Base-by-base conservation (phyloP, 2,329 filamentous ascomycete genomes). In the Incumbomyces lentus region DNA sequence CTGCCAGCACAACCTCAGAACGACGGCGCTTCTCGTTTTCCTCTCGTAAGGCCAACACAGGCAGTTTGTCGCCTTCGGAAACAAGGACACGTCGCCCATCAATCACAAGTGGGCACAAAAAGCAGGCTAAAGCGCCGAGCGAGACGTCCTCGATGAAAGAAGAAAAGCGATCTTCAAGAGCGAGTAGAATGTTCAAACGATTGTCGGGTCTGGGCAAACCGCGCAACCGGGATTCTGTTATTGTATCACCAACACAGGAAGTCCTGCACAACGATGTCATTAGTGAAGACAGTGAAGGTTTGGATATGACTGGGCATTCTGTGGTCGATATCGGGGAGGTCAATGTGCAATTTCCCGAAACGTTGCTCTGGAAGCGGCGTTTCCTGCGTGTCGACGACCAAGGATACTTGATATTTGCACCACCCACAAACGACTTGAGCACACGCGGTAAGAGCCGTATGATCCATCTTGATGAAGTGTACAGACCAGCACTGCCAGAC, bases 331-430 rank as follows among this genome's bases (percentile, higher is more conserved):
- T 94, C 64, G 87, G 89, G 40, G 86, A 95, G 59, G 82, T 98
- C 52, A 96, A 98, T 58, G 86, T 96, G 10, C 92, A 98, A 62
- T 95, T 98, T 62, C 92, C 92, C 0, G 90, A 96, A 61, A 94
- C 87, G 46, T 73, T 98, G 39, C 74, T 98, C 11, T 98, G 92
- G 92, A 98, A 96, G 70, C 84, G 90, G 46, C 81, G 92, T 50
- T 88, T 83, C 59, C 81, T 95, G 66, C 83, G 83, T 53, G 78
- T 98, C 47, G 89, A 96, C 63, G 79, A 81, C 7, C 75, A 84
- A 50, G 92, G 90, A 14, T 88, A 84, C 64, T 70, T 98, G 33
- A 81, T 94, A 48, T 75, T 98, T 51, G 85, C 82, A 35, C 75
- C 81, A 7, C 76, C 82, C 14, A 79, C 80, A 51, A 75, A 79